phyloP scores from a whole-genome alignment of 495 filamentous ascomycete genomes.

The Pseudotulostoma volvatum region DNA sequence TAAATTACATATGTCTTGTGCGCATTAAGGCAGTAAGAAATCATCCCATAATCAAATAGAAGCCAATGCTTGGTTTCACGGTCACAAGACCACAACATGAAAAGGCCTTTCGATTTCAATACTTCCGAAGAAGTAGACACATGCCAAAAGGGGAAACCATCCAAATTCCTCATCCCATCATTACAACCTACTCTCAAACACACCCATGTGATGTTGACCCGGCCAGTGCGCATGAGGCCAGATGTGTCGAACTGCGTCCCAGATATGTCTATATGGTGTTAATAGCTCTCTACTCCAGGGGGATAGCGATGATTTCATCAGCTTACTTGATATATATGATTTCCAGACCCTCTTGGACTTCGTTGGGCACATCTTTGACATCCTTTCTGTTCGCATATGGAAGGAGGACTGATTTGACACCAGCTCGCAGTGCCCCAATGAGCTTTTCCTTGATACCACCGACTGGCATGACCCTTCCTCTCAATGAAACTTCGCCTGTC shows the following conservation, averaged over 20 bases:
- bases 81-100: no score
- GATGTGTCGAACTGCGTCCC: conserved; percentile 68
- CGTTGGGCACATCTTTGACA: conserved; percentile 75
- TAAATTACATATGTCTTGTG: no score
- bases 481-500: conserved; percentile 87
- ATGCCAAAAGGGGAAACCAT: no score
- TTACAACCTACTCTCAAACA: conserved; percentile 47
- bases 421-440: conserved; percentile 83
- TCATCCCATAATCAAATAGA: no score
- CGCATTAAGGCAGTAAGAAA: no score
- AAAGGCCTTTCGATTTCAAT: no score
- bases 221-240: conserved; percentile 79
- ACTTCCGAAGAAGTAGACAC: no score
- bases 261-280: conserved; percentile 49
- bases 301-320: conserved; percentile 5
- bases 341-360: conserved; percentile 74
- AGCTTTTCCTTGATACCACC: conserved; percentile 98
- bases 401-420: conserved; percentile 85
- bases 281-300: no score
- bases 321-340: conserved; percentile 73
- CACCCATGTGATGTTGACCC: conserved; percentile 44
- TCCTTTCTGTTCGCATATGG: conserved; percentile 86
- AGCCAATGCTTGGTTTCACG: no score
- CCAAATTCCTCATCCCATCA: no score
- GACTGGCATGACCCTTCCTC: conserved; percentile 75